phyloP scores from a whole-genome alignment of 1,284 basidiomycete genomes.

The Melampsora larici-populina region DNA sequence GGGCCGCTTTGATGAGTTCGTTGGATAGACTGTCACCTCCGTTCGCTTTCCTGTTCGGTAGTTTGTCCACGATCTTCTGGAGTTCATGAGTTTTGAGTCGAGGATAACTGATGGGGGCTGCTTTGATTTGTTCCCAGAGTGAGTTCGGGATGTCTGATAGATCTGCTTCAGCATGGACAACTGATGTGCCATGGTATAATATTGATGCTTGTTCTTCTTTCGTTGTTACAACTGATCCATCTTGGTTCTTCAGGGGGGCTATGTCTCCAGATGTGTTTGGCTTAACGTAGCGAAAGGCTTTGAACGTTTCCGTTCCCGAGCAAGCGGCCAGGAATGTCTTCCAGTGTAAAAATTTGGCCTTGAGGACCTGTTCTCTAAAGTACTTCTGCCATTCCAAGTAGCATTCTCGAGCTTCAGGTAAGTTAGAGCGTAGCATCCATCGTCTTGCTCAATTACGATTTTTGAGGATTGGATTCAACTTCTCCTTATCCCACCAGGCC shows the following conservation, averaged over 20 bases:
- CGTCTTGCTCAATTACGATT: neutral
- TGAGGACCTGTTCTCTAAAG: too few relatives aligned
- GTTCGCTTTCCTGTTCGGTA: neutral
- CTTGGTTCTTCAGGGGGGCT: neutral
- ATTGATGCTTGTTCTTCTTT: neutral
- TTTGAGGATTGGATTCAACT: neutral
- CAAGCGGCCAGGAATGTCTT: neutral
- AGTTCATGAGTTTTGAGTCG: neutral
- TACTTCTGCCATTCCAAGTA: too few relatives aligned
- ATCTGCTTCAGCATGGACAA: neutral
- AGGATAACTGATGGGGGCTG: too few relatives aligned
- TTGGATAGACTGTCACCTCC: neutral
- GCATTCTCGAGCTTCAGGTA: neutral
- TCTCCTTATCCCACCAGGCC: conserved; percentile 1
- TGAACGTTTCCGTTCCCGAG: neutral
- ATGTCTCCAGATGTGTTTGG: too few relatives aligned
- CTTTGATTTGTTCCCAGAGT: too few relatives aligned
- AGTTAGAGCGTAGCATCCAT: neutral
- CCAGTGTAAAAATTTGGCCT: neutral
- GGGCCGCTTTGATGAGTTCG: neutral
- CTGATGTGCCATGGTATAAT: neutral
- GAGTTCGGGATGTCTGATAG: neutral
- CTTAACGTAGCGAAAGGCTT: too few relatives aligned
- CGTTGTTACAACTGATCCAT: neutral
- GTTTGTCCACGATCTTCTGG: neutral